Evolutionary conservation across 2,329 filamentous ascomycete species (phyloP).

Genomic region (Alternaria hordeiaustralica): DNA sequence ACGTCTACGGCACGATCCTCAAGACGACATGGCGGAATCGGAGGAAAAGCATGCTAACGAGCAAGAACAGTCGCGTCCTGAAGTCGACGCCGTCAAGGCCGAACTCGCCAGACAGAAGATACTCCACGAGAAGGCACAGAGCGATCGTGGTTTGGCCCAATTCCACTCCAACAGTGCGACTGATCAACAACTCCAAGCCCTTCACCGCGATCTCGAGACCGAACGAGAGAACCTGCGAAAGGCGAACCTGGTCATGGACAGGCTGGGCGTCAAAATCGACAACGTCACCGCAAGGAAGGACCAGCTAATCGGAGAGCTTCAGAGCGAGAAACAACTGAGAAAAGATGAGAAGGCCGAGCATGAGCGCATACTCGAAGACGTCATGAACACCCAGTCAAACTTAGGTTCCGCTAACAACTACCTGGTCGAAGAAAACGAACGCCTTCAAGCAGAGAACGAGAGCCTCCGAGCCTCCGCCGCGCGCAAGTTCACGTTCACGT

Average conservation of each 20-base stretch:
- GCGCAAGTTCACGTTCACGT: not conserved
- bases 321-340: not conserved
- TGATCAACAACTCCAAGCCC: not conserved
- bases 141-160: not conserved
- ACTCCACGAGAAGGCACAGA: not conserved
- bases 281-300: not conserved
- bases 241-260: not conserved
- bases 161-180: not conserved
- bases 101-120: not conserved
- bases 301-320: not conserved
- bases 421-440: not conserved
- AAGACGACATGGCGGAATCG: not conserved
- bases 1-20: too few species aligned
- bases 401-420: not conserved
- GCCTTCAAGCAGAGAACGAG: slow-evolving; percentile 3
- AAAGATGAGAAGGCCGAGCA: not conserved
- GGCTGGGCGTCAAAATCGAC: not conserved
- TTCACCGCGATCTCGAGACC: not conserved
- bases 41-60: not conserved
- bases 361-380: slow-evolving; percentile 1
- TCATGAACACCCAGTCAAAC: not conserved
- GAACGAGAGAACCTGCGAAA: not conserved
- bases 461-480: not conserved
- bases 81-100: not conserved
- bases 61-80: not conserved